Percentiles rank a stretch among this genome's conserved stretches.
Evolutionary conservation across 2,329 filamentous ascomycete species (phyloP).

Genomic region (Stachybotrys chartarum): DNA sequence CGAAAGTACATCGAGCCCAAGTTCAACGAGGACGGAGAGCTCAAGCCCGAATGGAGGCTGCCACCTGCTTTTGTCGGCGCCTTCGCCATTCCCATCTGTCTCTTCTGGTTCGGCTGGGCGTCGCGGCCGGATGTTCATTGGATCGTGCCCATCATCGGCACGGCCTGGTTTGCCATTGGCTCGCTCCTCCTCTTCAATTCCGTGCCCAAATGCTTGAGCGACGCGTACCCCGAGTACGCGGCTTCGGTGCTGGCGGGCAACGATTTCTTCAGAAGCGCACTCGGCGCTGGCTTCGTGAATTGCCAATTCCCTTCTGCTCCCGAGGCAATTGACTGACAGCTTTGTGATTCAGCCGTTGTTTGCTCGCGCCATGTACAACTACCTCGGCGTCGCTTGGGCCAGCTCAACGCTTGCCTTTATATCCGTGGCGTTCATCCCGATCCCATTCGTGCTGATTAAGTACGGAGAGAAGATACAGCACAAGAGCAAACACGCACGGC

Average conservation of each 20-base stretch:
- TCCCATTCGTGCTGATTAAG: background rate
- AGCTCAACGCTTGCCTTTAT: background rate
- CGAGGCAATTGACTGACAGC: background rate
- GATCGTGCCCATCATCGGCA: slow-evolving; percentile 46
- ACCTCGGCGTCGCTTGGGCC: background rate
- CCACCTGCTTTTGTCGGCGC: background rate
- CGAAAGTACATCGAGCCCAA: background rate
- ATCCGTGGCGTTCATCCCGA: background rate
- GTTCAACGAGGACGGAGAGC: slow-evolving; percentile 48
- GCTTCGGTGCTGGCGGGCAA: slow-evolving; percentile 1
- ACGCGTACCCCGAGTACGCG: slow-evolving; percentile 1
- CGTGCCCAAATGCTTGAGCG: background rate
- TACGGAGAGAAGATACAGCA: background rate
- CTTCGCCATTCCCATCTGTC: slow-evolving; percentile 48
- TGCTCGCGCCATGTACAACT: background rate
- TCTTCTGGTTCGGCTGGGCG: slow-evolving; percentile 30
- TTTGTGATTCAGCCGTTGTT: background rate
- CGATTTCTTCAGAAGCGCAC: background rate
- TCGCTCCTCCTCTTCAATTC: background rate
- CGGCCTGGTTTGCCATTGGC: slow-evolving; percentile 14
- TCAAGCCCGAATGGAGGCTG: slow-evolving; percentile 23
- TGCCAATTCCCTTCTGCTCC: background rate
- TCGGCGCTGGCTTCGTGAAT: background rate
- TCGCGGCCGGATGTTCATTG: slow-evolving; percentile 48
- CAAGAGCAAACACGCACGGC: background rate